Percentiles rank a stretch among this genome's conserved stretches.
phyloP scores from a whole-genome alignment of 2,329 filamentous ascomycete species.

The Trichoderma sp. region DNA sequence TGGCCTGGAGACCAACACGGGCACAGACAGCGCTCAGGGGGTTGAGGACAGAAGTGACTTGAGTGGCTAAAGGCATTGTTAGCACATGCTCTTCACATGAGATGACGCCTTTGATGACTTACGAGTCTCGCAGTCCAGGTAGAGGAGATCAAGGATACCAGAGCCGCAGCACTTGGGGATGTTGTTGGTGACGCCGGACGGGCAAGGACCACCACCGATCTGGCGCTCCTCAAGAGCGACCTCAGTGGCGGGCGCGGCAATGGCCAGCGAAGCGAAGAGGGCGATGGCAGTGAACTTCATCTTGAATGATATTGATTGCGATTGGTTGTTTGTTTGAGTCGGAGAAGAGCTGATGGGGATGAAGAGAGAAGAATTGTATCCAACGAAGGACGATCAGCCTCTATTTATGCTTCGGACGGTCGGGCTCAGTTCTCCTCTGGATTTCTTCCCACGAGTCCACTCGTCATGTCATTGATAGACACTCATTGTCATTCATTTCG shows the following conservation, averaged over 20 bases:
- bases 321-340: background rate
- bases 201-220: background rate
- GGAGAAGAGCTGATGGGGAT: background rate
- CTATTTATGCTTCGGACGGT: conserved; percentile 18
- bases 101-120: background rate
- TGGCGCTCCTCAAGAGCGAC: background rate
- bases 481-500: background rate
- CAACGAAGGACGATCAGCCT: background rate
- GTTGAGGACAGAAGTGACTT: background rate
- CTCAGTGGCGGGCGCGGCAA: conserved; percentile 20
- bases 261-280: conserved; percentile 21
- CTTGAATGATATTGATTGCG: conserved; percentile 8
- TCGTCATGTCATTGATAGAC: background rate
- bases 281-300: conserved; percentile 25
- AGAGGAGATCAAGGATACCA: conserved; percentile 17
- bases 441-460: background rate
- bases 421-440: background rate
- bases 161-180: conserved; percentile 21
- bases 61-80: background rate
- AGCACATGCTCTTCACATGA: background rate
- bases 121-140: conserved; percentile 22
- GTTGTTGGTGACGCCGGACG: conserved; percentile 16
- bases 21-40: background rate
- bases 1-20: background rate
- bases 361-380: background rate